Evolutionary conservation across 1,284 basidiomycete genomes (phyloP).

Genomic region (Pascua guehoae): DNA sequence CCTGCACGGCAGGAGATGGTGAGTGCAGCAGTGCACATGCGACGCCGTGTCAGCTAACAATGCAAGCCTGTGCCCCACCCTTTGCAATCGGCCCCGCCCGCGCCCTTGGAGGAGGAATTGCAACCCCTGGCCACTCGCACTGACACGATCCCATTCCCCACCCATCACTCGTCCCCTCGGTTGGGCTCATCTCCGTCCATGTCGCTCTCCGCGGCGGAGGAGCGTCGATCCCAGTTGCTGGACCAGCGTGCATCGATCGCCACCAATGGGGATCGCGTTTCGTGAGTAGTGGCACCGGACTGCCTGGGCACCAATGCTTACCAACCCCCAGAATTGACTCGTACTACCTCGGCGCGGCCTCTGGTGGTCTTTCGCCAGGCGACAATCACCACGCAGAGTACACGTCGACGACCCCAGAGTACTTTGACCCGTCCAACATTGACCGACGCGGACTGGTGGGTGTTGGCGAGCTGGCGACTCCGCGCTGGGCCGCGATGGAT

Average conservation of each 20-base stretch:
- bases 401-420: conserved; percentile 36
- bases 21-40: neutral
- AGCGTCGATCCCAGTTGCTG: conserved; percentile 1
- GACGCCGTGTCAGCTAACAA: neutral
- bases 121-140: neutral
- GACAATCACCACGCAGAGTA: conserved; percentile 7
- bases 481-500: conserved; percentile 68
- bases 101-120: too few species aligned
- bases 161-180: neutral
- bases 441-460: conserved; percentile 87
- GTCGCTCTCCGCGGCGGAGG: conserved; percentile 1
- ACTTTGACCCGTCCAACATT: conserved; percentile 67
- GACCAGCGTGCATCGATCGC: conserved; percentile 17
- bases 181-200: conserved; percentile 12
- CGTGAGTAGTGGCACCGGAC: conserved; percentile 19
- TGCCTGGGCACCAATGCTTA: neutral
- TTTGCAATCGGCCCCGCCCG: neutral
- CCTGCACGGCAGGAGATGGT: conserved; percentile 5
- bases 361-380: conserved; percentile 8
- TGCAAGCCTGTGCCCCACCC: conserved; percentile 6
- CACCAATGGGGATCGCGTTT: conserved; percentile 20
- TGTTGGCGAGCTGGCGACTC: conserved; percentile 95
- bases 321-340: conserved; percentile 26
- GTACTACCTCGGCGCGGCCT: conserved; percentile 21
- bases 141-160: conserved; percentile 13